Evolutionary conservation across 495 filamentous ascomycete genomes (phyloP).

Genomic region (Amorphotheca resinae): DNA sequence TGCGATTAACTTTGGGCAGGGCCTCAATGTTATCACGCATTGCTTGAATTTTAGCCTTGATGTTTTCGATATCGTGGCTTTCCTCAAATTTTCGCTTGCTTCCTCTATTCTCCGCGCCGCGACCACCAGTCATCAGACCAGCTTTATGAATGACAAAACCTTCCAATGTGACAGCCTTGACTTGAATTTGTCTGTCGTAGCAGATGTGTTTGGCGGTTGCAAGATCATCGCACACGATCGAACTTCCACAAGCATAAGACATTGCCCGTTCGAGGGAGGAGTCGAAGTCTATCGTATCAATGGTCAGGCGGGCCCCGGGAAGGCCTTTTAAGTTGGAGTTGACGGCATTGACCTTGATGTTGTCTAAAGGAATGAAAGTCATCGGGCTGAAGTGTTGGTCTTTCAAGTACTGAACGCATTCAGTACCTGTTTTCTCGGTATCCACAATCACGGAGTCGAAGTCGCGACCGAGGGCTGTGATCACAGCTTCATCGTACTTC

Average conservation of each 20-base stretch:
- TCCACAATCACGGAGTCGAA: conserved; percentile 96
- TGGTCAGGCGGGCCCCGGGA: conserved; percentile 71
- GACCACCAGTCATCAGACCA: conserved; percentile 94
- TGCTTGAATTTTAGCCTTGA: conserved; percentile 54
- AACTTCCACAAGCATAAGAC: conserved; percentile 85
- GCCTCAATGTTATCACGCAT: conserved; percentile 57
- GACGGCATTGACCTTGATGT: conserved; percentile 81
- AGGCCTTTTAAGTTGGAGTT: conserved; percentile 87
- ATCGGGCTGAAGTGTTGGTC: conserved; percentile 76
- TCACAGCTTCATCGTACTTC: conserved; percentile 86
- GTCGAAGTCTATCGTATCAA: conserved; percentile 95
- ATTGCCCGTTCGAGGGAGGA: conserved; percentile 78
- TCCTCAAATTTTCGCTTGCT: conserved; percentile 73
- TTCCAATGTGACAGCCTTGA: conserved; percentile 86
- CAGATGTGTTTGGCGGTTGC: conserved; percentile 78
- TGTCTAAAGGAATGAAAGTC: conserved; percentile 91
- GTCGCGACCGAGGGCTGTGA: conserved; percentile 81
- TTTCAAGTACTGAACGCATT: conserved; percentile 88
- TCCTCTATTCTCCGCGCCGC: conserved; percentile 56
- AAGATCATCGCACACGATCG: conserved; percentile 87
- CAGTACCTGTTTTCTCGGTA: conserved; percentile 82
- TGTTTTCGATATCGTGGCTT: conserved; percentile 67
- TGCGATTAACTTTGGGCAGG: conserved; percentile 62
- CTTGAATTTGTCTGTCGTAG: conserved; percentile 73
- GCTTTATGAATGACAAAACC: conserved; percentile 92